These are phyloP conservation scores for Trichoderma sp. DNA, from an alignment of 2,329 filamentous ascomycete species.

Conservation along the genomic window DNA sequence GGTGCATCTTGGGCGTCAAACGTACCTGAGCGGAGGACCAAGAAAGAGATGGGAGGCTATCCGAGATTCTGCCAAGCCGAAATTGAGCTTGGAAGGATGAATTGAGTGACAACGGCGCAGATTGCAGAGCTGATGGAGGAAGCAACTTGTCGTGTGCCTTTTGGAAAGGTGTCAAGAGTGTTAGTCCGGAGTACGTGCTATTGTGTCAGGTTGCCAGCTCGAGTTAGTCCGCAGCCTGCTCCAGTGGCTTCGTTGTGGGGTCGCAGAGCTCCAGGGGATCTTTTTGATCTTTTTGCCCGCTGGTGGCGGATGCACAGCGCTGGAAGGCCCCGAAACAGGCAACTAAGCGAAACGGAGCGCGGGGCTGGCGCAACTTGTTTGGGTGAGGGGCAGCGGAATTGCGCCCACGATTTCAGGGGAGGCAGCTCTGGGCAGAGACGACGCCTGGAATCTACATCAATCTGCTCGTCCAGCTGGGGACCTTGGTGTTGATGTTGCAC, in stretches of 20 bases:
- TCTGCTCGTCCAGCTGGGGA: not conserved
- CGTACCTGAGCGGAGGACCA: constrained; percentile 25
- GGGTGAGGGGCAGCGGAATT: constrained; percentile 7
- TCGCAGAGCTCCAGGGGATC: constrained; percentile 24
- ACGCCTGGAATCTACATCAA: not conserved
- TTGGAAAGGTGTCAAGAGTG: constrained; percentile 34
- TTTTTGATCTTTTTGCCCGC: not conserved
- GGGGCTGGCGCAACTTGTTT: constrained; percentile 23
- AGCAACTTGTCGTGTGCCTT: constrained; percentile 29
- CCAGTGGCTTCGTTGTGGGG: constrained; percentile 27
- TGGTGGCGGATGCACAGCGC: not conserved
- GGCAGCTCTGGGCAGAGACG: not conserved
- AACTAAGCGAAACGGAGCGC: constrained; percentile 24
- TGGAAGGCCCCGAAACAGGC: constrained; percentile 9
- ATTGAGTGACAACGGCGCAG: constrained; percentile 5
- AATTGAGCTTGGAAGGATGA: constrained; percentile 1
- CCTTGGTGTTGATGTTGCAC: not conserved
- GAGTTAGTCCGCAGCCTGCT: not conserved
- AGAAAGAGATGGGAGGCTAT: not conserved
- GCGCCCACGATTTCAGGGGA: not conserved
- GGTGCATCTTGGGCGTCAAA: constrained; percentile 1
- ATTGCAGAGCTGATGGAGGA: constrained; percentile 12
- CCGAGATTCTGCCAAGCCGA: constrained; percentile 7
- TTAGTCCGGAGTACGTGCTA: constrained; percentile 7
- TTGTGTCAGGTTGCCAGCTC: not conserved